phyloP scores from a whole-genome alignment of 306 rosid genomes.

The Gastrolobium villosum region DNA sequence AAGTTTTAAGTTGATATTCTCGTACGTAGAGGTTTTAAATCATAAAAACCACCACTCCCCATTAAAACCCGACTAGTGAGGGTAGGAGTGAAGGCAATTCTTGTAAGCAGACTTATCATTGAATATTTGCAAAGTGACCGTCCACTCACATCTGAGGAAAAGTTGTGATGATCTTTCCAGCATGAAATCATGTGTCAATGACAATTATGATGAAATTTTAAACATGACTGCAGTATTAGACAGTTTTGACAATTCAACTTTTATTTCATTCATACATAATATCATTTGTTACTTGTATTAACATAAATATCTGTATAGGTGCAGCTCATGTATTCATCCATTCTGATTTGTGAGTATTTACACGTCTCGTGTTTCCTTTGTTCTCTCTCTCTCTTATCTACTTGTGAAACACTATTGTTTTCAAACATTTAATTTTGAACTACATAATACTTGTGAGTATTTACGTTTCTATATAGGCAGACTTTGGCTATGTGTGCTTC shows the following conservation, averaged over 20 bases:
- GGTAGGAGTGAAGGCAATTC: too few relatives aligned
- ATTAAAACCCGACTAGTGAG: too few relatives aligned
- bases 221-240: neutral
- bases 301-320: neutral
- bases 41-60: neutral
- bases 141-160: neutral
- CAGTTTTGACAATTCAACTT: neutral
- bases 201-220: neutral
- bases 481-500: neutral
- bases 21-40: neutral
- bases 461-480: neutral
- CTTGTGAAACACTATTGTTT: neutral
- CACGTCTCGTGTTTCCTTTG: neutral
- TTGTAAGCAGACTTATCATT: too few relatives aligned
- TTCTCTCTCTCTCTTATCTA: neutral
- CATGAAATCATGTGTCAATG: neutral
- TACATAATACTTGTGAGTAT: too few relatives aligned
- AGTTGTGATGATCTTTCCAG: neutral
- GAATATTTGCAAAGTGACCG: too few relatives aligned
- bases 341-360: conserved; percentile 21
- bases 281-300: neutral
- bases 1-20: neutral
- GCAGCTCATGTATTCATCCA: neutral
- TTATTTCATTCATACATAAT: neutral
- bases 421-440: neutral